Evolutionary conservation across 2,329 filamentous ascomycete species (phyloP), one percentile per base, ranked within the genome.

Genomic region (Arthrobotrys sinensis): DNA sequence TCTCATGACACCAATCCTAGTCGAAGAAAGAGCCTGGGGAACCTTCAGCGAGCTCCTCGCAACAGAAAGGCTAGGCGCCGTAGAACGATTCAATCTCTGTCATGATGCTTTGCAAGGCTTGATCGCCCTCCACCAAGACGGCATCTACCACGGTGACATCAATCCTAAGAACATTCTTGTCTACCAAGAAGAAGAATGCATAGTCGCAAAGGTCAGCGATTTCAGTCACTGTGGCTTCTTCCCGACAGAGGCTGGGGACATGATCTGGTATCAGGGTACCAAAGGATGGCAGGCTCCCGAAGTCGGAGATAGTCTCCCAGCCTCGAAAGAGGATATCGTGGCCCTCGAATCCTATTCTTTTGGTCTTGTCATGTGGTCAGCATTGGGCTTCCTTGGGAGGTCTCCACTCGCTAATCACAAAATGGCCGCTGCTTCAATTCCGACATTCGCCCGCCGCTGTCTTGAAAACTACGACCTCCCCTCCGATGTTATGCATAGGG

Each of bases 91-190:
- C 50, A 77, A 77, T 24, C 73, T 77, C 28, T 77, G 66, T 43
- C 66, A 77, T 40, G 66, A 77, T 24, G 66, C 73, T 19, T 16
- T 77, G 4, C 73, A 77, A 57, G 73, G 73, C 14, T 36, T 77
- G 5, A 46, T 50, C 4, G 73, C 66, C 14, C 73, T 77, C 12
- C 73, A 77, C 19, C 7, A 19, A 24, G 73, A 77, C 2, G 73
- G 73, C 3, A 10, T 77, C 5, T 77, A 77, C 60, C 73, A 77
- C 14, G 73, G 73, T 11, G 73, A 77, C 24, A 77, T 77, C 4
- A 77, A 77, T 43, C 73, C 73, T 4, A 77, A 77, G 34, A 77
- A 77, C n/a, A 71, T 77, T 12, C 66, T 77, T n/a, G 73, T 71
- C n/a, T 77, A 66, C 36, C 73, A 77, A 10, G 66, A 67, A 34